A percentile compares a stretch with the other conserved stretches of the same genome.
These are phyloP conservation scores for Exophiala sideris DNA, from an alignment of 2,329 filamentous ascomycete genomes.

Conservation along the genomic window DNA sequence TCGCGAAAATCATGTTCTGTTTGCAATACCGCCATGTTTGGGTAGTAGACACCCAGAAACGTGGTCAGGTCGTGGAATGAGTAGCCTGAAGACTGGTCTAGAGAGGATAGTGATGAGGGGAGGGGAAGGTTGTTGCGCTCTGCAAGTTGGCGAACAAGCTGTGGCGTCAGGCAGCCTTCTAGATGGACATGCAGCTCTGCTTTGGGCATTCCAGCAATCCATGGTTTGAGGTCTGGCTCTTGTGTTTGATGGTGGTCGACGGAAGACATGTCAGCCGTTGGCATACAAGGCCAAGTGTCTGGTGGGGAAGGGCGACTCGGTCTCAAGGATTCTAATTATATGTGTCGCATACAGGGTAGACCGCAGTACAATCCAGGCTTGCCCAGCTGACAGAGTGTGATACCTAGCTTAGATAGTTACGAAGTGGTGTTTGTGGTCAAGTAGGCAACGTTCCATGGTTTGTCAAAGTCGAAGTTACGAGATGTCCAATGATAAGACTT, in stretches of 20 bases:
- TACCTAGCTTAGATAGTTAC: too few species aligned
- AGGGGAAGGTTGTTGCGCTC: conserved; percentile 23
- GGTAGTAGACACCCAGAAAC: conserved; percentile 75
- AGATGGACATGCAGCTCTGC: conserved; percentile 26
- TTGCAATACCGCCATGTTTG: conserved; percentile 68
- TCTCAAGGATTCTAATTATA: conserved; percentile 2
- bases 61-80: conserved; percentile 26
- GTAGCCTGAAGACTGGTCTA: conserved; percentile 18
- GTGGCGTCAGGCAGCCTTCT: conserved; percentile 25
- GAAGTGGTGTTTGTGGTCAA: too few species aligned
- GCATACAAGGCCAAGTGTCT: neutral
- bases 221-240: conserved; percentile 17
- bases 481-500: too few species aligned
- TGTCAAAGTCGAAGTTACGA: too few species aligned
- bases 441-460: too few species aligned
- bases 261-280: neutral
- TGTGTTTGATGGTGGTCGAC: neutral
- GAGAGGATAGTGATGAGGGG: conserved; percentile 17
- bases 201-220: conserved; percentile 25
- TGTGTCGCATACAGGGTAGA: neutral
- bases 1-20: conserved; percentile 66
- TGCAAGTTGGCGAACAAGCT: conserved; percentile 18
- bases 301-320: neutral
- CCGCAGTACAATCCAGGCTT: too few species aligned
- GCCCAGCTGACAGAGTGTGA: too few species aligned